Evolutionary conservation across 306 rosid species (phyloP), one percentile per base, ranked within the genome.

Genomic region (Vicia faba): DNA sequence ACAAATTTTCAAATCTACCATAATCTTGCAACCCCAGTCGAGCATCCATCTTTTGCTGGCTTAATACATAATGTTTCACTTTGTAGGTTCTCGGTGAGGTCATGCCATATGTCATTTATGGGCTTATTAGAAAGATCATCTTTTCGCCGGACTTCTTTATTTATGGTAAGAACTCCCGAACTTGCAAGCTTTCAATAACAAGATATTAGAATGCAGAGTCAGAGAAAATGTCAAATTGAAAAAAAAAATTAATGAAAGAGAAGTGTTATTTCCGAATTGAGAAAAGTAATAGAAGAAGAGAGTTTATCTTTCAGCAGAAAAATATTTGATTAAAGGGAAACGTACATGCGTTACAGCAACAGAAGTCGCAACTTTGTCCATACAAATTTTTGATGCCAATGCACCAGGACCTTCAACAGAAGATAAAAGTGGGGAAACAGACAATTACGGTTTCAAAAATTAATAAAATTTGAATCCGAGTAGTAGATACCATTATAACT

Each of bases 21-120:
- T 80, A 92, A 79, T 82, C 96, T 83, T 50, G 93, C 98, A 69
- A 92, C 96, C 75, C 98, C 98, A 36, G 96, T 89, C 62, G 96
- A 92, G 83, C 98, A 92, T 74, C 98, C 98, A 79, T 89, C 98
- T 80, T 77, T 89, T 59, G 96, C 85, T 35, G 98, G 98, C 82
- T 92, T 92, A 78, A 92, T 86, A 69, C 98, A 92, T 28, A 92
- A 36, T 41, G 96, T 87, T 79, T 87, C 82, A 73, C 96, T 86
- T 62, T 81, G 85, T 59, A 92, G 83, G 80, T 83, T 92, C 70
- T 62, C 59, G 74, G 80, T 86, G 73, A 92, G 80, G 64, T 89
- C 91, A 78, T 70, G 74, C 98, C 98, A 92, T 56, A 82, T 65
- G 76, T 83, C 84, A 72, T 66, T 74, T 55, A 69, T 38, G 36